phyloP scores from a whole-genome alignment of 108 stramenopile genomes.

The Skeletonema tropicum region DNA sequence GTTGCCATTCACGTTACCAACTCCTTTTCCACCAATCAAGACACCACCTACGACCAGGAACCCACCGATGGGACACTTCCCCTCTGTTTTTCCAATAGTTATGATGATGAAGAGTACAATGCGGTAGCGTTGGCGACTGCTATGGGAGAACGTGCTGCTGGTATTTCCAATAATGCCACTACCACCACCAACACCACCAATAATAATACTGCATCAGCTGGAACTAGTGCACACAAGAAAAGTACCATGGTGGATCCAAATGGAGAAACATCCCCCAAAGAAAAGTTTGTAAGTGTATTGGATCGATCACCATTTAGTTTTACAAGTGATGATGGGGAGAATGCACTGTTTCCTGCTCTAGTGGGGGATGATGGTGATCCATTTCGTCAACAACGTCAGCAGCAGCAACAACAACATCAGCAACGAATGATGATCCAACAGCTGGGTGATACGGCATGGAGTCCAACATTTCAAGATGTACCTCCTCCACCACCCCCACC shows the following conservation, averaged over 20 bases:
- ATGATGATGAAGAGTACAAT: conserved; percentile 7
- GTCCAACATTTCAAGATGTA: conserved; percentile 37
- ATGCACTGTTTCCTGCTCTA: conserved; percentile 61
- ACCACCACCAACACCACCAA: not conserved
- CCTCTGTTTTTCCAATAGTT: not conserved
- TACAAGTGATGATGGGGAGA: conserved; percentile 50
- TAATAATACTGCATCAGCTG: not conserved
- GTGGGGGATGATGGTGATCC: conserved; percentile 63
- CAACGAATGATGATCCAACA: conserved; percentile 5
- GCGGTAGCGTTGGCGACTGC: not conserved
- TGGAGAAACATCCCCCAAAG: not conserved
- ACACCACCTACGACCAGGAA: not conserved
- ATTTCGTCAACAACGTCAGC: conserved; percentile 15
- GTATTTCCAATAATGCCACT: not conserved
- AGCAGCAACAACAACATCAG: not conserved
- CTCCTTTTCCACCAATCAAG: not conserved
- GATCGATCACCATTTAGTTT: conserved; percentile 38
- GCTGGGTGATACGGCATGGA: conserved; percentile 65
- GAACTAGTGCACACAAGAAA: not conserved
- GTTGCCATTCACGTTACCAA: not conserved
- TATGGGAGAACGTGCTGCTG: not conserved
- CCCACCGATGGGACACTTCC: too few species aligned
- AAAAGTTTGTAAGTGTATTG: conserved; percentile 27
- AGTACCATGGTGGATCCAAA: not conserved
- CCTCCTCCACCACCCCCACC: not conserved